Percentiles rank a stretch among this genome's conserved stretches.
Conservation (phyloP, 2,329 filamentous ascomycete species). For the Cadophora sp. region DNA sequence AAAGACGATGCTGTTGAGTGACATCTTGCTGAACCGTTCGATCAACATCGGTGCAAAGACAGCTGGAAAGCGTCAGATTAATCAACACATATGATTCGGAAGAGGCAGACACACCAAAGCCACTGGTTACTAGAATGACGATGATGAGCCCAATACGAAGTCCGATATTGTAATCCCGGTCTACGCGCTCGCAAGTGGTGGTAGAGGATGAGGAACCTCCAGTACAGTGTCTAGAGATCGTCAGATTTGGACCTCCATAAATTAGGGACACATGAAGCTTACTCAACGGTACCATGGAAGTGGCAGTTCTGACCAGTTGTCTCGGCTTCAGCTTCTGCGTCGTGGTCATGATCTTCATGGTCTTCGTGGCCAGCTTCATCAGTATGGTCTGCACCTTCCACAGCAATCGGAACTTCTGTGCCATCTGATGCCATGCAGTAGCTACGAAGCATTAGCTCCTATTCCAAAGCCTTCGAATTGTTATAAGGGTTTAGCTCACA, state of each 20-base stretch:
- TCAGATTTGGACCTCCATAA: slow-evolving; percentile 31
- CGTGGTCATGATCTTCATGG: background rate
- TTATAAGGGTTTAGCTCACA: slow-evolving; percentile 51
- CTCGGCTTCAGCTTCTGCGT: background rate
- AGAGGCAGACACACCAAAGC: slow-evolving; percentile 56
- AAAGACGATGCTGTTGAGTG: slow-evolving; percentile 60
- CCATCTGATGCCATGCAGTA: slow-evolving; percentile 67
- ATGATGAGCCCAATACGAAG: slow-evolving; percentile 76
- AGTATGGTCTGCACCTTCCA: slow-evolving; percentile 32
- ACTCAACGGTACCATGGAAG: slow-evolving; percentile 79
- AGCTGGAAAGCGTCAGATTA: slow-evolving; percentile 44
- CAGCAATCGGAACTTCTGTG: slow-evolving; percentile 63
- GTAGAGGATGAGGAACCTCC: slow-evolving; percentile 27
- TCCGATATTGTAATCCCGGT: slow-evolving; percentile 69
- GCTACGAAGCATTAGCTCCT: slow-evolving; percentile 48
- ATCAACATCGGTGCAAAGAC: slow-evolving; percentile 71
- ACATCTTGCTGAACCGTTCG: slow-evolving; percentile 21
- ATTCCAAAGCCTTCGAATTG: background rate
- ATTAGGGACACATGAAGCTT: slow-evolving; percentile 45
- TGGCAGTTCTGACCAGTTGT: slow-evolving; percentile 63
- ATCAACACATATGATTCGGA: background rate
- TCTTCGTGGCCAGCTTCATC: slow-evolving; percentile 34
- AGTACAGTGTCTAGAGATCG: slow-evolving; percentile 38
- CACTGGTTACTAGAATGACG: slow-evolving; percentile 72
- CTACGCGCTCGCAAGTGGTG: slow-evolving; percentile 57